Evolutionary conservation across 2,329 filamentous ascomycete species (phyloP), one percentile per base, ranked within the genome.

Genomic region (Penicillium sp.): DNA sequence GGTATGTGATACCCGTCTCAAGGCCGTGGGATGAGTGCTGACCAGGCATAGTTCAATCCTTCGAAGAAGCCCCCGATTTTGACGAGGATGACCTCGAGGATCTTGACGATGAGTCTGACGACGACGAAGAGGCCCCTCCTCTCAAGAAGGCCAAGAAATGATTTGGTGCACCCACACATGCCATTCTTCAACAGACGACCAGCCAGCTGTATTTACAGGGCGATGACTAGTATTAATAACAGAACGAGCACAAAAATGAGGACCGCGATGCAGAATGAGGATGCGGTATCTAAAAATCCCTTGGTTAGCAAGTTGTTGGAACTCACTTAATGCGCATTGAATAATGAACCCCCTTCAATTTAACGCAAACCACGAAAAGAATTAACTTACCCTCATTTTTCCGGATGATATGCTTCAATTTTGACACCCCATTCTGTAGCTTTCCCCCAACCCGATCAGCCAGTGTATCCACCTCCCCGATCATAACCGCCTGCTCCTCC

Each of bases 401-500:
- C 76, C 89, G 86, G 71, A 97, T 91, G 62, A 99, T 90, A 77
- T 91, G 87, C 67, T 89, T 88, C 71, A 99, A 87, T 81, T 91
- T 94, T 79, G 91, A 90, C 82, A 98, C 87, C 21, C 95, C 95
- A 60, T 85, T 92, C 80, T 92, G 88, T 71, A 99, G 79, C 74
- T 95, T 89, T 1, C 92, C 91, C 15, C 92, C 91, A 1, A 99
- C 93, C 38, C 94, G 85, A 76, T 98, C 93, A 4, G 92, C 92
- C 60, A 96, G 83, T 31, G 84, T 86, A 78, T 98, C 94, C 46
- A 96, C 90, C 56, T 91, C 89, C 66, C 95, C 89, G 61, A 99
- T 83, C 86, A 98, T 90, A 76, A 93, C 91, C 23, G 85, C 86
- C 83, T 99, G 95, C 81, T 99, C 95, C 79, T 97, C 96, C 50